These are phyloP conservation scores for Talaromyces sp. DNA, from an alignment of 2,329 filamentous ascomycete species.

Conservation along the genomic window DNA sequence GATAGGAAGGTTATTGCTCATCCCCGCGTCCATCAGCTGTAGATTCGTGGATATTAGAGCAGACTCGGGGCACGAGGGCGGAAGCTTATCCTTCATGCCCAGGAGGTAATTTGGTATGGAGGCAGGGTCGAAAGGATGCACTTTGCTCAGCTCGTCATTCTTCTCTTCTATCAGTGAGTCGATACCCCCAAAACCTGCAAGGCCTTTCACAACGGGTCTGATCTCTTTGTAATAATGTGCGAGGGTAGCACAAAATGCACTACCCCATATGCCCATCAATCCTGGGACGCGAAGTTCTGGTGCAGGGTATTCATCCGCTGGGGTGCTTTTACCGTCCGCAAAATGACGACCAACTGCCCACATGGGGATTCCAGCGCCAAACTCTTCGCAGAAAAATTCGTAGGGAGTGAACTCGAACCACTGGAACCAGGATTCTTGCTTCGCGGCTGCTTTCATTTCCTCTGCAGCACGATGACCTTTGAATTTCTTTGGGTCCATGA, in stretches of 20 bases:
- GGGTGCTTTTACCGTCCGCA: conserved; percentile 16
- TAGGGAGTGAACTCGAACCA: conserved; percentile 33
- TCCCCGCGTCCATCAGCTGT: conserved; percentile 91
- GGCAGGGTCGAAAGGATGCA: conserved; percentile 91
- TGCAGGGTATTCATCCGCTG: conserved; percentile 57
- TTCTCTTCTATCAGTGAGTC: conserved; percentile 78
- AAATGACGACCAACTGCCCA: conserved; percentile 33
- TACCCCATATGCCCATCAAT: conserved; percentile 92
- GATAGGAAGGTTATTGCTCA: conserved; percentile 96
- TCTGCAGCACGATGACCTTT: conserved; percentile 23
- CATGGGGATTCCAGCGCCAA: conserved; percentile 29
- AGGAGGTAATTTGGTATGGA: conserved; percentile 84
- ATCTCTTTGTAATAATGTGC: conserved; percentile 96
- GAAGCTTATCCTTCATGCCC: conserved; percentile 71
- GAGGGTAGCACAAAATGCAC: conserved; percentile 90
- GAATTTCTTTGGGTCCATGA: conserved; percentile 40
- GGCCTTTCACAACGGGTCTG: conserved; percentile 68
- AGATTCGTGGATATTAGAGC: conserved; percentile 68
- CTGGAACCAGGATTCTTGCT: conserved; percentile 54
- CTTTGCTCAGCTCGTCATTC: conserved; percentile 78
- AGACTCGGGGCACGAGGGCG: conserved; percentile 70
- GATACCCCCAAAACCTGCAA: conserved; percentile 70
- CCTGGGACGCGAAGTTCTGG: conserved; percentile 81
- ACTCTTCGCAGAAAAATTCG: conserved; percentile 32
- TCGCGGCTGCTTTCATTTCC: conserved; percentile 42